phyloP scores from a whole-genome alignment of 257 asterid genomes.

The Ehretia macrophylla region DNA sequence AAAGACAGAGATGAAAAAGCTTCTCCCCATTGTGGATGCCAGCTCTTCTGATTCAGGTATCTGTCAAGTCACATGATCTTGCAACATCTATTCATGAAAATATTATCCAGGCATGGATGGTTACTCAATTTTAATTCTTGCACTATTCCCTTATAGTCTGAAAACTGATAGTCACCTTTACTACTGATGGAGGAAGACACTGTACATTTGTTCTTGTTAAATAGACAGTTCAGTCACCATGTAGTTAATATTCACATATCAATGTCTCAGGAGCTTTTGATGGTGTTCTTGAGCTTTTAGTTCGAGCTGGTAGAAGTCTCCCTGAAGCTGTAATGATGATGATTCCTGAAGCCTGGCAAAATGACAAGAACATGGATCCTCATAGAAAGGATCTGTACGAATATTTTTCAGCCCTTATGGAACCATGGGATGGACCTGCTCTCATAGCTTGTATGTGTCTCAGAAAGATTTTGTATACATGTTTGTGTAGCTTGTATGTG shows the following conservation, averaged over 20 bases:
- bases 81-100: not conserved
- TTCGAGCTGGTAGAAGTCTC: constrained; percentile 97
- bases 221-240: not conserved
- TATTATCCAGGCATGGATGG: too few species aligned
- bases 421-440: constrained; percentile 99
- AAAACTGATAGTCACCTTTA: too few species aligned
- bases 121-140: too few species aligned
- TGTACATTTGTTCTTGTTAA: not conserved
- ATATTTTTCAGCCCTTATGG: constrained; percentile 92
- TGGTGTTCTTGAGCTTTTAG: constrained; percentile 96
- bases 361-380: constrained; percentile 95
- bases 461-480: constrained; percentile 3
- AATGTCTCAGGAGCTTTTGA: constrained; percentile 80
- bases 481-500: constrained; percentile 33
- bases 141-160: too few species aligned
- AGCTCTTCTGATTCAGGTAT: constrained; percentile 99
- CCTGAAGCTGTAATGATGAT: constrained; percentile 99
- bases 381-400: constrained; percentile 83
- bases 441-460: constrained; percentile 76
- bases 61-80: not conserved
- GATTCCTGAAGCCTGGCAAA: constrained; percentile 99
- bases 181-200: too few species aligned
- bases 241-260: constrained; percentile 13
- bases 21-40: constrained; percentile 96
- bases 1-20: constrained; percentile 83